These are phyloP conservation scores for Pythium coloratum DNA, from an alignment of 352 stramenopile genomes.

Conservation along the genomic window DNA sequence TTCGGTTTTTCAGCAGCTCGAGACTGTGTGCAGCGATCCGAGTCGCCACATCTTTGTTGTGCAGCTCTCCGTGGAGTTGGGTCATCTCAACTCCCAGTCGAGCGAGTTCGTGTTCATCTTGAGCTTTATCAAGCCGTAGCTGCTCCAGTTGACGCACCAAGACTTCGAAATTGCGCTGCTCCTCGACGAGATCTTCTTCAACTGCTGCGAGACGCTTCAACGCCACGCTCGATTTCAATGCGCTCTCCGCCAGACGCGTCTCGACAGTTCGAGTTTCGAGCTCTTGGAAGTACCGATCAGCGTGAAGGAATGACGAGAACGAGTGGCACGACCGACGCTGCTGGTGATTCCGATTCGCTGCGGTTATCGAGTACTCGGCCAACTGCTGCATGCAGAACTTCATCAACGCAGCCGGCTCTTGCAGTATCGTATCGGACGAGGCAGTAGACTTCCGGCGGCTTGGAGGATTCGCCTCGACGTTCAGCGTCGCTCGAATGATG, in stretches of 20 bases:
- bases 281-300: slow-evolving; percentile 41
- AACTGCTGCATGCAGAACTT: slow-evolving; percentile 8
- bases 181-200: slow-evolving; percentile 62
- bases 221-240: slow-evolving; percentile 35
- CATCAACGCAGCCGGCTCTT: neutral
- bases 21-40: neutral
- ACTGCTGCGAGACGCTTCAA: slow-evolving; percentile 60
- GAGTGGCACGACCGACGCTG: slow-evolving; percentile 12
- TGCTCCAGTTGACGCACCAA: slow-evolving; percentile 64
- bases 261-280: slow-evolving; percentile 21
- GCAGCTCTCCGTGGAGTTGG: neutral
- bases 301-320: slow-evolving; percentile 59
- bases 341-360: neutral
- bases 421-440: neutral
- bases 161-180: slow-evolving; percentile 70
- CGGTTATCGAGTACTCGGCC: neutral
- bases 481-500: slow-evolving; percentile 33
- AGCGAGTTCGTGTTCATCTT: slow-evolving; percentile 14
- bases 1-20: neutral
- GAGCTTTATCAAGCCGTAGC: slow-evolving; percentile 32
- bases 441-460: neutral
- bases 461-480: neutral
- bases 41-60: neutral
- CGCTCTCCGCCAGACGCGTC: slow-evolving; percentile 15
- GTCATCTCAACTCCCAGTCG: slow-evolving; percentile 21